Evolutionary conservation across 2,329 filamentous ascomycete species (phyloP), one percentile per base, ranked within the genome.

Genomic region (Cordyceps pruinosa): DNA sequence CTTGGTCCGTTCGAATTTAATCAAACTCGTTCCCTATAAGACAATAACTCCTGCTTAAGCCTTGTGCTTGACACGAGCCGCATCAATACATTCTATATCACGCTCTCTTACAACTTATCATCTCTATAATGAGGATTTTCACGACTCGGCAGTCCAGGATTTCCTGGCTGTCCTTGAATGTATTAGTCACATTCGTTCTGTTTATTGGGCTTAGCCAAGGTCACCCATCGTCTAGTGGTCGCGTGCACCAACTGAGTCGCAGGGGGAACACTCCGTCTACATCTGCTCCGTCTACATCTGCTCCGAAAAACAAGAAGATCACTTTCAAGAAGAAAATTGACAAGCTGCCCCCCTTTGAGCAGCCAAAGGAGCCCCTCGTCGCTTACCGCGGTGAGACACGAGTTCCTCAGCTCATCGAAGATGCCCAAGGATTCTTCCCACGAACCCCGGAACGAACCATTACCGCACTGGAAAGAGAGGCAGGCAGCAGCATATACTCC

Each of bases 161-260:
- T n/a, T 34, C 46, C 46, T 48, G 46, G 46, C 46, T 48, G 46
- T 48, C 46, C 7, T 48, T 48, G 46, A 48, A 28, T 25, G 19
- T 48, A 28, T 17, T 48, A 5, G 46, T 30, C 34, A 30, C 46
- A 23, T 48, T 48, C 46, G 23, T 48, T 17, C 30, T 48, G 4
- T 25, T 35, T 17, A 23, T 48, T 3, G 46, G 46, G 10, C 46
- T 48, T 19, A 34, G 30, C 26, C 30, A 48, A 8, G 46, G 46
- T 4, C 46, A 48, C 6, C 46, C 46, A 48, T 32, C 46, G 10
- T 10, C 30, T 3, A 19, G 46, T 7, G 4, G 13, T 12, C 21
- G 35, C 30, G 4, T 48, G 28, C 19, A 25, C 19, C 30, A 48
- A 12, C 30, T 48, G 46, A 34, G 28, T 23, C 4, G 23, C 10